These are phyloP conservation scores for Gorgonomyces haynaldii DNA, from an alignment of 192 early-diverging fungal genomes.

Conservation along the genomic window DNA sequence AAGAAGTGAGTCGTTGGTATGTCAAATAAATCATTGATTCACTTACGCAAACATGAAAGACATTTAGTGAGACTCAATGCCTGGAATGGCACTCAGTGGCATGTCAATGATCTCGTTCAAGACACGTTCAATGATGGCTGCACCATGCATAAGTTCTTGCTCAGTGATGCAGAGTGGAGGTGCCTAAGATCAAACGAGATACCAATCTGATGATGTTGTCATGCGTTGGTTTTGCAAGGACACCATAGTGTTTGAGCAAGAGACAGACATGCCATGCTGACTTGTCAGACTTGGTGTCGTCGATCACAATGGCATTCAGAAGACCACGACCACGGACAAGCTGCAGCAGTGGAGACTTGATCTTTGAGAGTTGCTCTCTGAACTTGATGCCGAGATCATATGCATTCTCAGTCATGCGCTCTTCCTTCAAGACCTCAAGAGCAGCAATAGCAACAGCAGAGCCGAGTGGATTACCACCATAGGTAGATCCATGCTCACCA, in stretches of 20 bases:
- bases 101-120: constrained; percentile 59
- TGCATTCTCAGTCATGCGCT: constrained; percentile 73
- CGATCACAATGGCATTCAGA: constrained; percentile 93
- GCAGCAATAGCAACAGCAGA: constrained; percentile 91
- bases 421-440: constrained; percentile 88
- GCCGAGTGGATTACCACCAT: constrained; percentile 94
- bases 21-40: neutral
- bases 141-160: constrained; percentile 69
- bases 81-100: constrained; percentile 47
- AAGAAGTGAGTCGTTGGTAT: constrained; percentile 46
- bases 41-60: neutral
- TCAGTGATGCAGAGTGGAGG: constrained; percentile 94
- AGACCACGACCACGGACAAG: constrained; percentile 82
- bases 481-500: constrained; percentile 92
- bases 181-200: too few species aligned
- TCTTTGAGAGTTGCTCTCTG: constrained; percentile 59
- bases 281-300: constrained; percentile 63
- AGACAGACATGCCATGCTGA: constrained; percentile 97
- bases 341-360: constrained; percentile 63
- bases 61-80: constrained; percentile 9
- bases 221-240: constrained; percentile 98
- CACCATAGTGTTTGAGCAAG: constrained; percentile 78
- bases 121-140: constrained; percentile 66
- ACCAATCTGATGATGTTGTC: constrained; percentile 94
- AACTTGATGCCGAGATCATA: constrained; percentile 72